Evolutionary conservation across 768 basidiomycete species (phyloP).

Genomic region (Cyclocybe aegerita): DNA sequence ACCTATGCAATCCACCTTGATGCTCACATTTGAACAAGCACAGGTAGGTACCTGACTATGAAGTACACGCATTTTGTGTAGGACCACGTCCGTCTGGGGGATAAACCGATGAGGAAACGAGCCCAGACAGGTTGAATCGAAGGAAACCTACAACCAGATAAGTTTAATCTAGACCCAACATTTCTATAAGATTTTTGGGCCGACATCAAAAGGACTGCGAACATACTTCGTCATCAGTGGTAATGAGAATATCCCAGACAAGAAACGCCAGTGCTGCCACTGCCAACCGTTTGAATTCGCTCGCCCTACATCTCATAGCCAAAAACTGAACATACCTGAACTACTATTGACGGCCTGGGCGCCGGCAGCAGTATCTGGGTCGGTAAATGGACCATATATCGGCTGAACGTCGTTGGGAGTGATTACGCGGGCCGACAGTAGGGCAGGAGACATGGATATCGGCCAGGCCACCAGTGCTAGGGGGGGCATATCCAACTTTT

Average conservation of each 20-base stretch:
- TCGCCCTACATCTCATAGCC: background rate
- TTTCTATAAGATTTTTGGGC: background rate
- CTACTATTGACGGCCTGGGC: constrained; percentile 32
- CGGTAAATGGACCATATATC: constrained; percentile 23
- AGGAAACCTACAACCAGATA: constrained; percentile 38
- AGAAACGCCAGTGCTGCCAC: constrained; percentile 37
- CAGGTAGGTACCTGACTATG: constrained; percentile 35
- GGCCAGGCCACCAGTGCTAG: too few species aligned
- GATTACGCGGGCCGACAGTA: background rate
- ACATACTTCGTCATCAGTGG: constrained; percentile 38
- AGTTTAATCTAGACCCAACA: constrained; percentile 27
- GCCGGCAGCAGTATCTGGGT: constrained; percentile 19
- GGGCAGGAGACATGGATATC: constrained; percentile 17
- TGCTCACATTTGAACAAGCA: constrained; percentile 34
- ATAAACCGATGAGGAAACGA: background rate
- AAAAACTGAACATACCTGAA: constrained; percentile 22
- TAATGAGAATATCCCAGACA: constrained; percentile 40
- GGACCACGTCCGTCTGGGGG: constrained; percentile 23
- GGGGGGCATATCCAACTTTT: too few species aligned
- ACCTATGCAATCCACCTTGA: too few species aligned
- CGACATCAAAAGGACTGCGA: background rate
- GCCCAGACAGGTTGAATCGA: background rate
- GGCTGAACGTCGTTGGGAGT: constrained; percentile 1
- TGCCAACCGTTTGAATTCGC: constrained; percentile 12
- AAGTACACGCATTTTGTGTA: constrained; percentile 36